Evolutionary conservation across 2,329 filamentous ascomycete species (phyloP), one percentile per base, ranked within the genome.

Genomic region (Stenocarpella maydis): DNA sequence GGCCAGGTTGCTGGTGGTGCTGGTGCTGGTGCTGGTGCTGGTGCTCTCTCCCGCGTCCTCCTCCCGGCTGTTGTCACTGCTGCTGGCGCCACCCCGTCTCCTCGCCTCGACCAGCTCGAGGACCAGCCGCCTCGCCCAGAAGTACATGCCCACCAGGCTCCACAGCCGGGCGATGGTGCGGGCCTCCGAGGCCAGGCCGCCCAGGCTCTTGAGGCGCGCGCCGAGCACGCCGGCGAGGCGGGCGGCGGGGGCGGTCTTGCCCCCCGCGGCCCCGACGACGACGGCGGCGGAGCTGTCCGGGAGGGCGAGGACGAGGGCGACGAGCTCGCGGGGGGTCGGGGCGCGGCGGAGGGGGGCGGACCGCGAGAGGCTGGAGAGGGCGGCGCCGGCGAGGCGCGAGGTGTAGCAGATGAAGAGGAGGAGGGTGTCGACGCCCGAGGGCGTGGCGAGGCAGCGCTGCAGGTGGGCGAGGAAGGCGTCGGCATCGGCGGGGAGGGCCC

Each of bases 131-230:
- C 87, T 85, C 19, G 85, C 89, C 84, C 90, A 92, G 73, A 90
- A 83, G 80, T 93, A 92, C 78, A 97, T 84, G 63, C 90, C 90
- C 76, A 97, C 75, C 75, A 95, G 78, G 0, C 89, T 91, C 91
- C 93, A 97, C 37, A 98, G 84, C 0, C 94, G 87, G 72, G 88
- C 82, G 77, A 95, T 93, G 69, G 90, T 91, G 71, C 92, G 85
- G 71, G 90, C 88, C 76, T 96, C 92, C 74, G 85, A 86, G 55
- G 96, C 84, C 65, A 95, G 82, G 41, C 80, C 84, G 21, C 90
- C 88, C 17, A 97, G 84, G 17, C 82, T 85, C 80, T 83, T 86
- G 76, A 93, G 82, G 75, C 86, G 80, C 54, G 76, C 78, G 19
- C 87, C 84, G 45, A 88, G 79, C 41, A 82, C 78, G 10, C 88